Percentiles rank a stretch among this genome's conserved stretches.
Conservation (phyloP, 495 filamentous ascomycete genomes). For the Podospora conica region DNA sequence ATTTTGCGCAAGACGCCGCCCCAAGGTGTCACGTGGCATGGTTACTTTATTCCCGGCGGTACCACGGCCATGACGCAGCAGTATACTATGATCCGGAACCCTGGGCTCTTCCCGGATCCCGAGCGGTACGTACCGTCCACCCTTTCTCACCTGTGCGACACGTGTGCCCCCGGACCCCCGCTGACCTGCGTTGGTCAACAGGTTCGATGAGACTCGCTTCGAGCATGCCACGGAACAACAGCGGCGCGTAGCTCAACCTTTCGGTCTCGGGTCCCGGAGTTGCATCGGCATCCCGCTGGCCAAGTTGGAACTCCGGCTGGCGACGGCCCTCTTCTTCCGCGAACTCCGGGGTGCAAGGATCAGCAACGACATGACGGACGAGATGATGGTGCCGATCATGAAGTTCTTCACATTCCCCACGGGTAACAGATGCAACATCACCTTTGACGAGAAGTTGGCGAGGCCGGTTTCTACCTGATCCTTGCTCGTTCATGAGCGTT, state of each 20-base stretch:
- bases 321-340: conserved; percentile 29
- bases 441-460: neutral
- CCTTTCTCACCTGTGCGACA: neutral
- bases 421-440: conserved; percentile 8
- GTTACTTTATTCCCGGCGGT: conserved; percentile 27
- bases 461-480: neutral
- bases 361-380: conserved; percentile 38
- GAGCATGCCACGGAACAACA: conserved; percentile 40
- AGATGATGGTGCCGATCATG: conserved; percentile 38
- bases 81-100: conserved; percentile 36
- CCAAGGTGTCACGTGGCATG: conserved; percentile 22
- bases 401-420: conserved; percentile 42
- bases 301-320: conserved; percentile 30
- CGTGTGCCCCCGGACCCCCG: too few relatives aligned
- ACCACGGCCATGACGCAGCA: conserved; percentile 33
- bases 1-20: conserved; percentile 31
- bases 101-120: conserved; percentile 29
- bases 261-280: conserved; percentile 41
- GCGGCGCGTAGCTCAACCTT: conserved; percentile 48
- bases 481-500: neutral
- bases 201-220: conserved; percentile 30
- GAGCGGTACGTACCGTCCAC: neutral
- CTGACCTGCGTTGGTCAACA: neutral
- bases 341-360: conserved; percentile 23
- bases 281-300: conserved; percentile 32